Base-by-base conservation (phyloP, 2,329 filamentous ascomycete species). In the Metarhizium anisopliae region DNA sequence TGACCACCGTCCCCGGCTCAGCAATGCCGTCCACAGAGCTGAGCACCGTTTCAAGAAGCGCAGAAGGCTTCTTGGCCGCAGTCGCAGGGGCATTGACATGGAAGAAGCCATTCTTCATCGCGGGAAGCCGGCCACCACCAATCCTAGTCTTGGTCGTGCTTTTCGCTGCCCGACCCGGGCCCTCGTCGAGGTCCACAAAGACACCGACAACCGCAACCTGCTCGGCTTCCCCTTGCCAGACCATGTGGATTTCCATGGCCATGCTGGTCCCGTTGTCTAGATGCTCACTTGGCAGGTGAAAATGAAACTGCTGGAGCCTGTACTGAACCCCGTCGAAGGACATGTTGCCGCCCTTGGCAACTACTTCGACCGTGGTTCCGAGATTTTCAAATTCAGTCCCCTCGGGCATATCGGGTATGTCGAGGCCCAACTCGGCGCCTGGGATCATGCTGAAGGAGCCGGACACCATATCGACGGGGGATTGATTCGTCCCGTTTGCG, bases 251-350 rank as follows among this genome's bases (percentile, higher is more conserved):
- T 60, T 71, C 59, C 66, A 67, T 66, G 29, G 65, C 63, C 50
- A 60, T 55, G 51, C 62, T 65, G 0, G 59, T 60, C 7, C 73
- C 66, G 63, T 74, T 60, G 64, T 83, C 69, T 50, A 76, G 73
- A 61, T 85, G 82, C 70, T 85, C 82, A 47, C 78, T 79, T 0
- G 82, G 80, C 0, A 79, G 78, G 63, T 84, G 82, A 16, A 84
- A 81, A 66, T 84, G 81, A 69, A 83, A 83, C 60, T 84, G 81
- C 50, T 68, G 68, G 14, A 83, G 69, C 0, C 60, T 63, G 65
- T 76, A 82, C 16, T 69, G 63, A 16, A 66, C 65, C 35, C 69
- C 71, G 2, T 62, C 68, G 29, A 77, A 63, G 0, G 61, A 68
- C 3, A 80, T 72, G 11, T 71, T 76, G 35, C 78, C 79, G 52